Percentiles rank a stretch among this genome's conserved stretches.
phyloP scores from a whole-genome alignment of 331 rosid species.

The Erythrophleum ivorense region DNA sequence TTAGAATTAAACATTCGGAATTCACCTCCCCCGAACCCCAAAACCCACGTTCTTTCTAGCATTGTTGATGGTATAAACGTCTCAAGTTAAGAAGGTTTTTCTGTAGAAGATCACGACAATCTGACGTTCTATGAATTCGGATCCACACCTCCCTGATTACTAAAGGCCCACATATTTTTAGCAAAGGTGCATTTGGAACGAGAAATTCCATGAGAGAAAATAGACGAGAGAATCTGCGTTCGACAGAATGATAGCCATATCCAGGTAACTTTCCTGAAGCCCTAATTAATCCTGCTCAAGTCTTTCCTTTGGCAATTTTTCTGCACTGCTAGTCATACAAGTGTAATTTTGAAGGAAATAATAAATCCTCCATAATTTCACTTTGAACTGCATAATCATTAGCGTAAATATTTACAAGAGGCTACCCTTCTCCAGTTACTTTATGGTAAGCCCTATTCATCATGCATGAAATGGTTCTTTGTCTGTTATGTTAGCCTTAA shows the following conservation, averaged over 20 bases:
- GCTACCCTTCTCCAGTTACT: too few species aligned
- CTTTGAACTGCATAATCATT: background rate
- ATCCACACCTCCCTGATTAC: background rate
- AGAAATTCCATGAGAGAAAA: background rate
- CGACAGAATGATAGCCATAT: too few species aligned
- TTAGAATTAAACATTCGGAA: background rate
- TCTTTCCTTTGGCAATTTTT: too few species aligned
- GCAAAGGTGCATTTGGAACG: background rate
- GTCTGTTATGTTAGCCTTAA: too few species aligned
- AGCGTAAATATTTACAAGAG: too few species aligned
- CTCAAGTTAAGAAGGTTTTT: background rate
- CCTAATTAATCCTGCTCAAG: background rate
- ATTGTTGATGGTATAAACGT: background rate
- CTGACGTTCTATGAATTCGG: background rate
- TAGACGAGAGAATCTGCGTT: background rate
- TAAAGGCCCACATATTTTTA: background rate
- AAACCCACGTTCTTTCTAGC: too few species aligned
- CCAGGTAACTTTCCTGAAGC: background rate
- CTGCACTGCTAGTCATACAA: background rate
- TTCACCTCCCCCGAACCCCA: background rate
- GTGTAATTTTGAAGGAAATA: background rate
- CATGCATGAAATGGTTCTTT: too few species aligned
- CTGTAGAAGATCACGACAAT: background rate
- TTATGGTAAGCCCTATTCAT: too few species aligned
- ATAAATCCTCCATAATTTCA: background rate